Conservation (phyloP, 352 stramenopile genomes). For the Globisporangium irregulare region DNA sequence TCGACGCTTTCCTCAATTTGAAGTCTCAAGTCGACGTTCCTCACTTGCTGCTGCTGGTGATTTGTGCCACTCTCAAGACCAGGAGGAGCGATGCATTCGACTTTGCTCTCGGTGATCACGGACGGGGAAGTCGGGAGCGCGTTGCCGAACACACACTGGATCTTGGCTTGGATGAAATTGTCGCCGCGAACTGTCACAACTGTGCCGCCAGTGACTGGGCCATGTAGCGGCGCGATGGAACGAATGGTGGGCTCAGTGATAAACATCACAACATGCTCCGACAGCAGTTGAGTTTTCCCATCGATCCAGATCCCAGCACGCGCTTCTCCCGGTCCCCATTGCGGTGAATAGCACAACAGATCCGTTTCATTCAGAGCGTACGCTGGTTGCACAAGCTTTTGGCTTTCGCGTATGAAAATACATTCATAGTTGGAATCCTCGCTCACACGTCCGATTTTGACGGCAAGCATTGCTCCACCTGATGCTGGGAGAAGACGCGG, state of each 20-base stretch:
- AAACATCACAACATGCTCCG: slow-evolving; percentile 20
- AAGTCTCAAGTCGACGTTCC: not conserved
- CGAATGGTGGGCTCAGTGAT: slow-evolving; percentile 22
- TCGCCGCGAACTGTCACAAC: slow-evolving; percentile 24
- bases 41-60: not conserved
- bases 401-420: slow-evolving; percentile 24
- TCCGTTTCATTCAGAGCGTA: slow-evolving; percentile 23
- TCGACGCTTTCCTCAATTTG: slow-evolving; percentile 18
- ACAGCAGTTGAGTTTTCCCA: slow-evolving; percentile 21
- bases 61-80: not conserved
- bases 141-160: slow-evolving; percentile 28
- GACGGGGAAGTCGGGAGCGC: slow-evolving; percentile 18
- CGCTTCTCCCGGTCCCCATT: slow-evolving; percentile 27
- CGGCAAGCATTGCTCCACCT: slow-evolving; percentile 26
- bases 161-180: slow-evolving; percentile 15
- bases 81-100: slow-evolving; percentile 27
- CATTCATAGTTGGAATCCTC: slow-evolving; percentile 26
- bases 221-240: slow-evolving; percentile 25
- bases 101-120: slow-evolving; percentile 13
- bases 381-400: slow-evolving; percentile 21
- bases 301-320: slow-evolving; percentile 27
- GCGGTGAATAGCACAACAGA: slow-evolving; percentile 25
- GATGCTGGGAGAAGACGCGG: slow-evolving; percentile 24
- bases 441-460: slow-evolving; percentile 21
- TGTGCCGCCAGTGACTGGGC: slow-evolving; percentile 25